These are phyloP conservation scores for Scedosporium apiospermum DNA, from an alignment of 2,329 filamentous ascomycete genomes.

Conservation along the genomic window DNA sequence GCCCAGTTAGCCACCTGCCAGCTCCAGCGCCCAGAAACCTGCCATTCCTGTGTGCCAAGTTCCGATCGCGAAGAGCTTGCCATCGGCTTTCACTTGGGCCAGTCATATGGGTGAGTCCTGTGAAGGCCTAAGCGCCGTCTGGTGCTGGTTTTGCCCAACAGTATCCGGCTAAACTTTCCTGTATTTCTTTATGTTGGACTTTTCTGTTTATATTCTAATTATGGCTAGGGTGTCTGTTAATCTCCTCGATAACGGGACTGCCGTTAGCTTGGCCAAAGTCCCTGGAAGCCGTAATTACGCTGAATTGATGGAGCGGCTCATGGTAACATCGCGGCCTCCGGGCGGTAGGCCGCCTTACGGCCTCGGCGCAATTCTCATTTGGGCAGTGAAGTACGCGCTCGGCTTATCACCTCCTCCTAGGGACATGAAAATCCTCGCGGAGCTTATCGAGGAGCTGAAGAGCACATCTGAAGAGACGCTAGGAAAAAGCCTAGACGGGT, in stretches of 20 bases:
- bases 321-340: not conserved
- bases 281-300: not conserved
- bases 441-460: too few species aligned
- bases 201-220: not conserved
- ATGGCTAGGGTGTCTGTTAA: not conserved
- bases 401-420: not conserved
- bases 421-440: too few species aligned
- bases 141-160: not conserved
- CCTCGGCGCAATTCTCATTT: not conserved
- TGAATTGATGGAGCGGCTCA: not conserved
- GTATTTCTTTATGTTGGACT: not conserved
- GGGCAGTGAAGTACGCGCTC: not conserved
- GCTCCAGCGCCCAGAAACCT: not conserved
- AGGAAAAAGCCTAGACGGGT: too few species aligned
- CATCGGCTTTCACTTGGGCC: not conserved
- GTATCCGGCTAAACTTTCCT: not conserved
- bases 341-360: not conserved
- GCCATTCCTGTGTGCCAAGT: not conserved
- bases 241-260: not conserved
- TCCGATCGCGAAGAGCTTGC: not conserved
- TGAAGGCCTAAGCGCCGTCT: not conserved
- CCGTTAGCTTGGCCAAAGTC: not conserved
- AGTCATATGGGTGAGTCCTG: not conserved
- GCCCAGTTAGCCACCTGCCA: not conserved
- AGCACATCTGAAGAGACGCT: too few species aligned